Evolutionary conservation across 2,329 filamentous ascomycete genomes (phyloP).

Genomic region (Cytospora leucostoma): DNA sequence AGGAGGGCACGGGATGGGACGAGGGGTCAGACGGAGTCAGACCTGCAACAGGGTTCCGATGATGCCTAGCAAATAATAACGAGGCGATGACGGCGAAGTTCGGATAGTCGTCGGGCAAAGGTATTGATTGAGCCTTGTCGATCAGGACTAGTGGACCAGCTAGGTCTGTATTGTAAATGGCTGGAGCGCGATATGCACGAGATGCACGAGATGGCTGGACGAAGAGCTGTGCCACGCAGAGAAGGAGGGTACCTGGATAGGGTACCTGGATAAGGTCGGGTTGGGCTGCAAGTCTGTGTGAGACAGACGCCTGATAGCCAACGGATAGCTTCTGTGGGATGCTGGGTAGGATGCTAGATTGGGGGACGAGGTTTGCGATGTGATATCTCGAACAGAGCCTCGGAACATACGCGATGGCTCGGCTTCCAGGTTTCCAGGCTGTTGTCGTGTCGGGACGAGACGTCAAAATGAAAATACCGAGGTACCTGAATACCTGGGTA

Average conservation of each 20-base stretch:
- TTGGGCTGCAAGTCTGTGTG: neutral
- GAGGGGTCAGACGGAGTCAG: neutral
- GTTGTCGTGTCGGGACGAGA: neutral
- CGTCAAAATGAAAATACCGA: neutral
- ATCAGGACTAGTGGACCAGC: slow-evolving; percentile 13
- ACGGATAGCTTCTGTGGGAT: neutral
- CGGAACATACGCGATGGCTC: neutral
- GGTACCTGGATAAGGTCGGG: neutral
- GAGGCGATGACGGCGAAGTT: neutral
- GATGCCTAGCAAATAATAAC: neutral
- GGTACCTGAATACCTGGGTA: neutral
- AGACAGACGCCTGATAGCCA: neutral
- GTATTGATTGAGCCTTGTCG: slow-evolving; percentile 15
- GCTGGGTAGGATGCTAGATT: no score
- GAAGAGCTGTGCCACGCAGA: slow-evolving; percentile 2
- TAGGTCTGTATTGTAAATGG: slow-evolving; percentile 1
- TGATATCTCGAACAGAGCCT: neutral
- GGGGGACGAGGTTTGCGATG: no score
- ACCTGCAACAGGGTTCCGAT: neutral
- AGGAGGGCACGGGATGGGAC: slow-evolving; percentile 6
- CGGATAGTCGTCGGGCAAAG: slow-evolving; percentile 5
- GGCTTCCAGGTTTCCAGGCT: neutral
- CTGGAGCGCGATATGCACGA: slow-evolving; percentile 12
- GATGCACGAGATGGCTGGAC: slow-evolving; percentile 5
- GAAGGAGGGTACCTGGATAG: neutral